phyloP scores from a whole-genome alignment of 2,329 filamentous ascomycete species.

The Colletotrichum tofieldiae region DNA sequence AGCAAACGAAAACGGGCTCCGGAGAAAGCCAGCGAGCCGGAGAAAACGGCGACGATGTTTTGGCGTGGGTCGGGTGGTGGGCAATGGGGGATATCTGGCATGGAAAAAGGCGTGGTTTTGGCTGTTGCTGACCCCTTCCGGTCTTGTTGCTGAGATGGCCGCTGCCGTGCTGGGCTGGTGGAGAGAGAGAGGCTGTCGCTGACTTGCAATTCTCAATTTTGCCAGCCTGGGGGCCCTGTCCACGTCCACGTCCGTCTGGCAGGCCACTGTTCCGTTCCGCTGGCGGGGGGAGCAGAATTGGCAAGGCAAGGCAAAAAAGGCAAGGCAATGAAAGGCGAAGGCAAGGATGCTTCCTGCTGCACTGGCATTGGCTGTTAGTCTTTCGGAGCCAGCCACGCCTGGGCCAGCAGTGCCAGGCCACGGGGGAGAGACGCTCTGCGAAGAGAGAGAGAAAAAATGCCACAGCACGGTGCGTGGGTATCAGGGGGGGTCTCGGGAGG shows the following conservation, averaged over 20 bases:
- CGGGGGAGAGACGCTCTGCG: neutral
- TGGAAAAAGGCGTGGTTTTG: slow-evolving; percentile 12
- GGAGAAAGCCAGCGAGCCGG: slow-evolving; percentile 2
- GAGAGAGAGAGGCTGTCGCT: neutral
- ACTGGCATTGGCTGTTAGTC: slow-evolving; percentile 24
- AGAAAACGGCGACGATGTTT: slow-evolving; percentile 30
- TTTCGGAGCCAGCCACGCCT: slow-evolving; percentile 23
- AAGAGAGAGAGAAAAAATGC: neutral
- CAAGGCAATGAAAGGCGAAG: slow-evolving; percentile 15
- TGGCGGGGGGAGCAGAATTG: slow-evolving; percentile 4
- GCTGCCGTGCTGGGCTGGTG: slow-evolving; percentile 1
- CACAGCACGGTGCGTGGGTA: slow-evolving; percentile 17
- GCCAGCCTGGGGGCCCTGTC: slow-evolving; percentile 19
- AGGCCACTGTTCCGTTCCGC: neutral
- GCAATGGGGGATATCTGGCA: slow-evolving; percentile 23
- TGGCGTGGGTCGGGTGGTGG: slow-evolving; percentile 15
- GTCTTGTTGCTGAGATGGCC: slow-evolving; percentile 40
- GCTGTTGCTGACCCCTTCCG: slow-evolving; percentile 28
- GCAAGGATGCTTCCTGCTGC: slow-evolving; percentile 1
- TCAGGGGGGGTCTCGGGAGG: slow-evolving; percentile 5
- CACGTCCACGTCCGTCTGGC: slow-evolving; percentile 1
- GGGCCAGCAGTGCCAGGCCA: neutral
- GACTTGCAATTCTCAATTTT: slow-evolving; percentile 24
- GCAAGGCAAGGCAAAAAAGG: slow-evolving; percentile 15
- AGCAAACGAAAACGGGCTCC: slow-evolving; percentile 12